Base-by-base conservation (phyloP, 768 basidiomycete species). In the Sistotremastrum suecicum region DNA sequence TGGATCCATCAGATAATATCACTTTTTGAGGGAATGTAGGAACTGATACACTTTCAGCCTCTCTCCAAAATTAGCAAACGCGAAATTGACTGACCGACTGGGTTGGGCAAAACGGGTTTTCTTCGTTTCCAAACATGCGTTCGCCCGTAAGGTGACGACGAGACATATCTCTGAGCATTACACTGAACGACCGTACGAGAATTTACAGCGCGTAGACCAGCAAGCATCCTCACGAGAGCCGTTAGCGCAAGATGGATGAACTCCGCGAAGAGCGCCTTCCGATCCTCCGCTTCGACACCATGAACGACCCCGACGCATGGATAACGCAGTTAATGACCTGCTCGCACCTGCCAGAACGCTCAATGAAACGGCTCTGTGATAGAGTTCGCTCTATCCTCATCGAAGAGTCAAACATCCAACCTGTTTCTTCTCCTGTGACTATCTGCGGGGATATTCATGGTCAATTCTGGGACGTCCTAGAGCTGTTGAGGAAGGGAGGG, bases 401-500 rank as follows among this genome's bases (percentile, higher is more conserved):
- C 60, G 94, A 99, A 61, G 94, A 99, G 61, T 90, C 84, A 46
- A 99, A 98, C 60, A 92, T 98, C 47, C 91, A 97, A 58, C 92
- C 92, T 33, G 88, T 99, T 44, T 85, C 86, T 34, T 85, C 78
- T 51, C 94, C 94, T 1, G 94, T 97, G 35, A 97, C 94, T 32
- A 83, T 89, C 52, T 88, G 86, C 57, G 92, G 92, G 32, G 92
- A 97, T 59, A 94, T 98, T 43, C 92, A 98, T 56, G 92, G 92
- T 29, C 94, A 98, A 60, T 95, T 95, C 64, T 98, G 90, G 83
- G 94, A 98, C 58, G 68, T 98, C 41, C 71, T 94, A 34, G 91
- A 99, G 65, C 66, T 99, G 42, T 67, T 95, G 54, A 66, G 83
- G 54, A 80, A 87, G 47, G 90, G 90, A 1, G 88, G 91, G 5